Conservation (phyloP, 2,329 filamentous ascomycete species). For the Fusarium palustre region DNA sequence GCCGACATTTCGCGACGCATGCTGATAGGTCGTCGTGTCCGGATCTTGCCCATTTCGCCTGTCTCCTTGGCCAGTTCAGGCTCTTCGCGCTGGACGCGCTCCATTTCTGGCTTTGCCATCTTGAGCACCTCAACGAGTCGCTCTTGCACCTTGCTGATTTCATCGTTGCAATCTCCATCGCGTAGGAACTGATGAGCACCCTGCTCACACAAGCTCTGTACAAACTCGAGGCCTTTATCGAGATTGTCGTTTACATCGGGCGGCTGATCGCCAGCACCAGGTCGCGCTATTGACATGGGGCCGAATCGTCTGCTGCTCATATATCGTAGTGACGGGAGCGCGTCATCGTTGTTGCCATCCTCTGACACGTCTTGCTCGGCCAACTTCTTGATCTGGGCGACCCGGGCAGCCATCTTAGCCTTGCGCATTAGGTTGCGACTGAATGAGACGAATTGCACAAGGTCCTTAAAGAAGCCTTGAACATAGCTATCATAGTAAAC, state of each 20-base stretch:
- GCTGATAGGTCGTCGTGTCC: constrained; percentile 65
- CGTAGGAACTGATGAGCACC: constrained; percentile 92
- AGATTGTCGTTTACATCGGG: constrained; percentile 75
- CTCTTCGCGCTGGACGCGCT: constrained; percentile 66
- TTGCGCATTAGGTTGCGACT: constrained; percentile 88
- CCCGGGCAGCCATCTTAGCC: constrained; percentile 84
- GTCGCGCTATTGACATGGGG: constrained; percentile 46
- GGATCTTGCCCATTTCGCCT: constrained; percentile 56
- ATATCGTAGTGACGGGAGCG: constrained; percentile 56
- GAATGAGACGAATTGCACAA: constrained; percentile 84
- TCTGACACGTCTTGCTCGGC: constrained; percentile 69
- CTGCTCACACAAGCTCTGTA: constrained; percentile 84
- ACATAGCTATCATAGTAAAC: constrained; percentile 94
- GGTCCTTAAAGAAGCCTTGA: constrained; percentile 82
- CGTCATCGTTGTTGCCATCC: constrained; percentile 58
- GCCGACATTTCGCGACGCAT: constrained; percentile 61
- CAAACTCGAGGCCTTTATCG: constrained; percentile 82
- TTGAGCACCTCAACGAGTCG: constrained; percentile 74
- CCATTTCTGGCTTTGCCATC: constrained; percentile 69
- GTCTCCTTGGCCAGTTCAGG: constrained; percentile 57
- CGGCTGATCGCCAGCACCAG: constrained; percentile 44
- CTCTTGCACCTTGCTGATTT: constrained; percentile 76
- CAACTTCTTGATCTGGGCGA: constrained; percentile 72
- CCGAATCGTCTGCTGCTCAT: constrained; percentile 54
- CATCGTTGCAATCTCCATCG: constrained; percentile 82